Evolutionary conservation across 2,329 filamentous ascomycete species (phyloP).

Genomic region (Pyrenophora teres): DNA sequence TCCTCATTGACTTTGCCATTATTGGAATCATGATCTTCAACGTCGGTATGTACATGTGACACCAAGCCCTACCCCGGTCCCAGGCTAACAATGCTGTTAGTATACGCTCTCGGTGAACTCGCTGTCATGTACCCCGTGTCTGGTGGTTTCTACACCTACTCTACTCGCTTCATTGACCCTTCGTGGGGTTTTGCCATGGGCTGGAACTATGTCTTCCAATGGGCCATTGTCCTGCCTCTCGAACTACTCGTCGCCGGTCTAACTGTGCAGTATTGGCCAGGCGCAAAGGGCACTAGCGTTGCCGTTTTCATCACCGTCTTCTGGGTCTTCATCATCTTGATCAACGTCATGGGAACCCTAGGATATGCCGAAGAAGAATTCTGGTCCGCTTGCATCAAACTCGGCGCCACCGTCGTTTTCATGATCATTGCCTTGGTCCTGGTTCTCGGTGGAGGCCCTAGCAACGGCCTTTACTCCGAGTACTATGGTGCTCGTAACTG

Average conservation of each 20-base stretch:
- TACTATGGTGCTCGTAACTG: conserved; percentile 67
- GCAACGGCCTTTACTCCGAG: conserved; percentile 50
- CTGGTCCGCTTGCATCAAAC: conserved; percentile 45
- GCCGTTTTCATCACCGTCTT: conserved; percentile 48
- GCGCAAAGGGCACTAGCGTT: conserved; percentile 20
- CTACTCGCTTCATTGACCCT: conserved; percentile 54
- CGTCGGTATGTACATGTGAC: conserved; percentile 36
- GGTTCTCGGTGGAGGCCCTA: conserved; percentile 61
- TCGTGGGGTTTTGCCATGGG: conserved; percentile 51
- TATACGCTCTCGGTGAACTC: conserved; percentile 59
- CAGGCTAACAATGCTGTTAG: conserved; percentile 51
- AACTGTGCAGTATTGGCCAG: conserved; percentile 46
- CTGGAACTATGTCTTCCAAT: conserved; percentile 47
- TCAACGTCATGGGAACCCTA: conserved; percentile 48
- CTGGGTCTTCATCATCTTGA: conserved; percentile 43
- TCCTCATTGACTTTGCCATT: conserved; percentile 49
- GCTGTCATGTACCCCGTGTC: conserved; percentile 64
- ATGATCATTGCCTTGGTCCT: conserved; percentile 58
- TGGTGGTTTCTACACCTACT: conserved; percentile 59
- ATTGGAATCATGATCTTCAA: conserved; percentile 49
- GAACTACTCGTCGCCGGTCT: conserved; percentile 47
- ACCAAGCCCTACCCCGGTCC: background rate
- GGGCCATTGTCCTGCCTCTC: conserved; percentile 46
- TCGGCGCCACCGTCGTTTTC: conserved; percentile 45
- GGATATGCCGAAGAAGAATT: conserved; percentile 51